Evolutionary conservation across 192 early-diverging fungal genomes (phyloP), one percentile per base, ranked within the genome.

Genomic region (Entophlyctis helioformis): DNA sequence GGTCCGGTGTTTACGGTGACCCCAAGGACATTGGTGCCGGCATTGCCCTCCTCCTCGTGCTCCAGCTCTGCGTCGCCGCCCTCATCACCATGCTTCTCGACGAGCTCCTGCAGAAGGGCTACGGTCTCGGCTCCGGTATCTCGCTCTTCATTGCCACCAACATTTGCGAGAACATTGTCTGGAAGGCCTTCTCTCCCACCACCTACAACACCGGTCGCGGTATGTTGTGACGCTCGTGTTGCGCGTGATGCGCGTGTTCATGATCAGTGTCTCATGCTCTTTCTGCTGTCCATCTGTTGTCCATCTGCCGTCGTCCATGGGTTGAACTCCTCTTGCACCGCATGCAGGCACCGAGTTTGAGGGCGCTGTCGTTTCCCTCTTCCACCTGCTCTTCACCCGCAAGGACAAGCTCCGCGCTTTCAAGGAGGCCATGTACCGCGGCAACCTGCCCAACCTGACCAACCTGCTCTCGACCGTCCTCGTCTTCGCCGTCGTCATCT

Each of bases 91-190:
- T 99, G 69, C 72, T 99, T 20, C 75, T 99, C 52, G 96, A 99
- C 62, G 96, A 99, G 73, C 79, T 99, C 57, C 78, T 99, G 59
- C 96, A 99, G 69, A 99, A 99, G 78, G 96, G 96, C 5, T 99
- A 99, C 57, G 96, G 96, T 61, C 76, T 99, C 39, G 96, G 96
- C 25, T 99, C 96, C 25, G 96, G 96, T 48, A 97, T 99, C 63
- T 89, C 87, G 40, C 74, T 99, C 57, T 99, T 99, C 62, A 99
- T 99, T 68, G 94, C 96, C 37, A 99, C 96, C 54, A 99, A 99
- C 63, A 92, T 99, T 61, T 99, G 96, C 68, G 96, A 99, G 68
- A 92, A 81, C 53, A 97, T 99, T 56, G 76, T 99, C 63, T 99
- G 96, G 96, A 90, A 95, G 70, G 94, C 96, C 10, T 80, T 99